Base-by-base conservation (phyloP, 176 grass and related monocot species). In the Juncus inflexus region DNA sequence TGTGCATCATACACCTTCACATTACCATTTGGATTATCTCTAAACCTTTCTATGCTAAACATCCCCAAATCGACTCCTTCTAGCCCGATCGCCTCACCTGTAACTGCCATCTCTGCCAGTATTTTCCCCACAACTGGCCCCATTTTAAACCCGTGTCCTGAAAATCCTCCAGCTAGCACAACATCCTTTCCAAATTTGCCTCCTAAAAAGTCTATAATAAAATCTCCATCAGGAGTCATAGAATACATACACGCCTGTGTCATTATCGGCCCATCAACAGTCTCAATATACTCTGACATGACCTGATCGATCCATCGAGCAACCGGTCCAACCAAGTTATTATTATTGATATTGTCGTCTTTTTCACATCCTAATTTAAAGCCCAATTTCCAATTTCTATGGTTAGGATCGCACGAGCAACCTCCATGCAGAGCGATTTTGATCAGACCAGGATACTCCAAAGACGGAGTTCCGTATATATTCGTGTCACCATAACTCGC, bases 61-160 rank as follows among this genome's bases (percentile, higher is more conserved):
- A 88, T 71, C 7, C 78, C 78, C 5, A 92, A 78, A 11, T 85
- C 89, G 3, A 77, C 78, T 15, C 83, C 75, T 9, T 12, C 55
- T 1, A 79, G 77, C 1, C 70, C 80, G 0, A 11, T 13, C 0
- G 83, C 58, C 69, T 77, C 71, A 5, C 91, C 91, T n/a, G 69
- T 68, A 35, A 96, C 15, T 15, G 82, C 87, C 87, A 96, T 69
- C 64, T 88, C 87, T 2, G 84, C 84, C 0, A 96, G 69, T 49
- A 91, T 88, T 70, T 78, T 83, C 15, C 91, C 87, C 5, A 96
- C 74, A 0, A 60, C 76, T 0, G 91, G 91, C 0, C 84, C 91
- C 79, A 83, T 88, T 77, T 96, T 96, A 70, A 96, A 96, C 12
- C 91, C 91, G 11, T 96, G 91, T 0, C 91, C 91, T 1, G 91